Conservation (phyloP, 768 basidiomycete genomes). For the Boletus pseudo-olivaceus region DNA sequence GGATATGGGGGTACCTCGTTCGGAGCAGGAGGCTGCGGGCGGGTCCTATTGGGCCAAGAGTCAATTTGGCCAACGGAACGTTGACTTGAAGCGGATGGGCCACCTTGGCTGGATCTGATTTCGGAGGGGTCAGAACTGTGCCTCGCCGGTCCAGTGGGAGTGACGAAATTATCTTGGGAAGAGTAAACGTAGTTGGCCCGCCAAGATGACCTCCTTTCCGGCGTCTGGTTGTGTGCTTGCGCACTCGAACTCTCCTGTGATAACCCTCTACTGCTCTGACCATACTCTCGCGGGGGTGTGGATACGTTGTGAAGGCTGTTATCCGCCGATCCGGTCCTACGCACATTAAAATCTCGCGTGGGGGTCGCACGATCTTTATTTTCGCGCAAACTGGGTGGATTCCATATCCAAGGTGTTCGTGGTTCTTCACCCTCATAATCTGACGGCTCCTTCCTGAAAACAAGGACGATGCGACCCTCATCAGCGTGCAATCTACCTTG, state of each 20-base stretch:
- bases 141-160: slow-evolving; percentile 17
- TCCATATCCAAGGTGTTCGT: slow-evolving; percentile 77
- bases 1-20: slow-evolving; percentile 27
- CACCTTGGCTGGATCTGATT: slow-evolving; percentile 5
- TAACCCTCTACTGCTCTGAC: slow-evolving; percentile 14
- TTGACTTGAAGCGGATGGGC: slow-evolving; percentile 17
- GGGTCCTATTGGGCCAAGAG: slow-evolving; percentile 21
- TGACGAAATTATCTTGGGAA: slow-evolving; percentile 13
- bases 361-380: slow-evolving; percentile 27
- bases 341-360: slow-evolving; percentile 25
- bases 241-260: slow-evolving; percentile 10
- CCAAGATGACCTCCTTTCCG: slow-evolving; percentile 17
- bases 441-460: slow-evolving; percentile 26
- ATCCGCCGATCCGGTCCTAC: slow-evolving; percentile 24
- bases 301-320: neutral
- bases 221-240: slow-evolving; percentile 21
- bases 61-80: slow-evolving; percentile 14
- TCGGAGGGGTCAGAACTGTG: slow-evolving; percentile 26
- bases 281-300: slow-evolving; percentile 24
- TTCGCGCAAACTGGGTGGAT: slow-evolving; percentile 43
- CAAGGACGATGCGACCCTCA: neutral
- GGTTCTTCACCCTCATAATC: slow-evolving; percentile 36
- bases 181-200: slow-evolving; percentile 19
- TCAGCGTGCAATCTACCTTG: slow-evolving; percentile 10
- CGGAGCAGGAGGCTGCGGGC: slow-evolving; percentile 15